Percentiles rank a stretch among this genome's conserved stretches.
Conservation (phyloP, 1,284 basidiomycete genomes). For the Tilletia caries region DNA sequence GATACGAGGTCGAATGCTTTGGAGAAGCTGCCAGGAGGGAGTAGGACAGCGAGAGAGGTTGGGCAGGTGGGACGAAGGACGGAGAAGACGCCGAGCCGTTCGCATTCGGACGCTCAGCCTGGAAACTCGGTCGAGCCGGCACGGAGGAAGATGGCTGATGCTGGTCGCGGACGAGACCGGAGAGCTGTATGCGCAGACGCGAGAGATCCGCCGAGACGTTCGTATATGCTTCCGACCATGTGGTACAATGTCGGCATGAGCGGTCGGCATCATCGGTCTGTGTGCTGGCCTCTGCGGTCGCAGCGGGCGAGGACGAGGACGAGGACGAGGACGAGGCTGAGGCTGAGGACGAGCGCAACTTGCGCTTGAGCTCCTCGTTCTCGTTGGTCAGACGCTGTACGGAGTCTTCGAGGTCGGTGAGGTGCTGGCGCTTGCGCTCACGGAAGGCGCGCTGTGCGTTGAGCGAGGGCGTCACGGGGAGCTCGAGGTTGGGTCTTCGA, state of each 20-base stretch:
- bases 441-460: constrained; percentile 12
- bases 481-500: constrained; percentile 12
- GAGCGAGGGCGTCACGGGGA: neutral
- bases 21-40: too few relatives aligned
- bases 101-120: too few relatives aligned
- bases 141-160: too few relatives aligned
- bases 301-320: neutral
- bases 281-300: neutral
- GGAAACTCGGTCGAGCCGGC: too few relatives aligned
- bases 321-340: neutral
- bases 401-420: neutral
- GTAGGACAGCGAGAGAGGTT: too few relatives aligned
- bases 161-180: neutral
- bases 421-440: constrained; percentile 13
- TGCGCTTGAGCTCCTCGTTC: constrained; percentile 7
- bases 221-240: neutral
- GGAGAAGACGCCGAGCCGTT: too few relatives aligned
- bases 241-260: neutral
- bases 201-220: neutral
- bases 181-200: neutral
- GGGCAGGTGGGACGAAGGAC: too few relatives aligned
- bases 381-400: neutral
- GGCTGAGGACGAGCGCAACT: neutral
- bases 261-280: neutral
- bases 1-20: too few relatives aligned